A percentile compares a stretch with the other conserved stretches of the same genome.
Conservation (phyloP, 768 basidiomycete genomes). For the Hemileccinum rubropunctum region DNA sequence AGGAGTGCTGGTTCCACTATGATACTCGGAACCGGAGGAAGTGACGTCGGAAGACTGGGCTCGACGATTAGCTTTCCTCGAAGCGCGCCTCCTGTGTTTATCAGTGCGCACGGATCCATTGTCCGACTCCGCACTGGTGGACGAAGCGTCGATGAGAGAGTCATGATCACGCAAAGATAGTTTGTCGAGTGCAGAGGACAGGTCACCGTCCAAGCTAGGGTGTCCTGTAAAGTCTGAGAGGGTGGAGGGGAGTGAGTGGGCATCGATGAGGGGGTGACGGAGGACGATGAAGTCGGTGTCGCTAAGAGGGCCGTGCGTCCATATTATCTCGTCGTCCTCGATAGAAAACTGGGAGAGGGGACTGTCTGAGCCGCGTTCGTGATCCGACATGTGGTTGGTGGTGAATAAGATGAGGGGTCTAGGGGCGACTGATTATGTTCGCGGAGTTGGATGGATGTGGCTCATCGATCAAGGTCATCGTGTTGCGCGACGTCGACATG, state of each 20-base stretch:
- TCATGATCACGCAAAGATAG: constrained; percentile 17
- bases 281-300: constrained; percentile 28
- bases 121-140: constrained; percentile 9
- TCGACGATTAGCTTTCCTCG: constrained; percentile 1
- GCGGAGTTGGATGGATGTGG: constrained; percentile 14
- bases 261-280: constrained; percentile 14
- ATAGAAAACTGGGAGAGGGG: constrained; percentile 13
- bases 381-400: constrained; percentile 11
- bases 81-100: background rate
- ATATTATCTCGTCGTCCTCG: constrained; percentile 25
- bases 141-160: constrained; percentile 1
- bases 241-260: constrained; percentile 12
- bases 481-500: background rate
- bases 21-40: constrained; percentile 8
- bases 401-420: background rate
- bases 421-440: constrained; percentile 2
- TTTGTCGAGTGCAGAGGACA: constrained; percentile 13
- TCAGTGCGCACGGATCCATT: background rate
- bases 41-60: background rate
- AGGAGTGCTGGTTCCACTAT: constrained; percentile 11
- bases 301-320: constrained; percentile 8
- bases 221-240: constrained; percentile 5
- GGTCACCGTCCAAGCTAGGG: constrained; percentile 9
- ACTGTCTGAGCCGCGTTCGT: constrained; percentile 6
- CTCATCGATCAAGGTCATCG: constrained; percentile 12